phyloP scores from a whole-genome alignment of 495 filamentous ascomycete species.

The Aspergillus saccharolyticus region DNA sequence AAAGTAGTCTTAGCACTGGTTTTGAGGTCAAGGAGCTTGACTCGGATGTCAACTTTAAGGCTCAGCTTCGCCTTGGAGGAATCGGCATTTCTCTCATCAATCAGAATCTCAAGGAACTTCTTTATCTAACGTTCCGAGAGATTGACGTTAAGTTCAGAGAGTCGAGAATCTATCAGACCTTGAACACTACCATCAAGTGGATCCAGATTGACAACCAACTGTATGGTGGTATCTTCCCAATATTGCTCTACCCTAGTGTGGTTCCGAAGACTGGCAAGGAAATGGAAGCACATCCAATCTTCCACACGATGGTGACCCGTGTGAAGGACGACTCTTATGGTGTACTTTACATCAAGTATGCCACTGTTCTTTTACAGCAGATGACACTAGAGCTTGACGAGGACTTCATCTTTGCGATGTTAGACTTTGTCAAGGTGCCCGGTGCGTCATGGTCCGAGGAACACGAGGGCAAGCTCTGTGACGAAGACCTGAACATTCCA shows the following conservation, averaged over 20 bases:
- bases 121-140: conserved; percentile 91
- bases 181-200: conserved; percentile 90
- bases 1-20: conserved; percentile 56
- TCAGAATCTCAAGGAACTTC: conserved; percentile 80
- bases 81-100: conserved; percentile 94
- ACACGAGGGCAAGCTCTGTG: conserved; percentile 78
- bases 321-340: conserved; percentile 99
- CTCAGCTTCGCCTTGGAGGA: conserved; percentile 79
- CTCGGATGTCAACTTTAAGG: conserved; percentile 80
- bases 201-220: conserved; percentile 99
- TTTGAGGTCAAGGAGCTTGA: conserved; percentile 93
- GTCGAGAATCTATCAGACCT: conserved; percentile 85
- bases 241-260: conserved; percentile 96
- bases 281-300: conserved; percentile 91
- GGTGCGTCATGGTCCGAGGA: conserved; percentile 87
- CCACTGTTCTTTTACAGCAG: conserved; percentile 87
- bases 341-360: conserved; percentile 97
- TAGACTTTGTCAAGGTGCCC: conserved; percentile 92
- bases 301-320: conserved; percentile 84
- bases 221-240: conserved; percentile 96
- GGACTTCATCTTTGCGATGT: conserved; percentile 91
- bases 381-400: conserved; percentile 98
- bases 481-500: conserved; percentile 84
- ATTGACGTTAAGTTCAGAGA: conserved; percentile 88
- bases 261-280: conserved; percentile 97